Evolutionary conservation across 208 protist species (phyloP), one percentile per base, ranked within the genome.

Genomic region (Balamuthia mandrillaris): DNA sequence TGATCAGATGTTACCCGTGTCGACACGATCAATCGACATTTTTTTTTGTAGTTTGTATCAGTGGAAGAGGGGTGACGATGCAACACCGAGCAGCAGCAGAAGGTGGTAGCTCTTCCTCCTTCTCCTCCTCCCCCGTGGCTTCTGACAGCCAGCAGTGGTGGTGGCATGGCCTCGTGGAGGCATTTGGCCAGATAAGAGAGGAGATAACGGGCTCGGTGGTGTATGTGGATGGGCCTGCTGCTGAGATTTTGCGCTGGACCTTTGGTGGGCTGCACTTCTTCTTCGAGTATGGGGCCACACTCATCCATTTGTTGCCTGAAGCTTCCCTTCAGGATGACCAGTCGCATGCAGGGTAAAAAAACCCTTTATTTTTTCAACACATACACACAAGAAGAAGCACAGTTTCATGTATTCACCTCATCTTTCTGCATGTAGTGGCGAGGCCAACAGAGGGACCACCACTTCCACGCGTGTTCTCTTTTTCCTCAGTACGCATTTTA

Each of bases 221-320:
- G 1, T 72, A 72, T 41, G 14, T 72, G 63, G 63, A 72, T 33
- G 35, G 35, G 7, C 63, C 63, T 47, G 63, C 63, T 21, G 63
- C 63, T 5, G 63, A 72, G 63, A 72, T 72, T 41, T 33, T 72
- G 63, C 63, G 47, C 37, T 72, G 63, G 63, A 72, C 63, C 33
- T 72, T 72, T 45, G 63, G 63, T 72, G 63, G 63, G n/a, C 63
- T 72, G 18, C 37, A 72, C 31, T 72, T 72, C 63, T 72, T 72
- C 63, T 45, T 72, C 27, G 33, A 41, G 0, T 41, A 49, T 44
- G 63, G 63, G 16, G 63, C 63, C 27, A 41, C 41, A 27, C 37
- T 35, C 27, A 41, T 45, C 10, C 41, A 33, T 27, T 41, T 72
- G 18, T 41, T 72, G 5, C 63, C 63, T 16, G 21, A 33, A 49